Conservation (phyloP, 352 stramenopile species). For the Phytopythium cucurbitacearum region DNA sequence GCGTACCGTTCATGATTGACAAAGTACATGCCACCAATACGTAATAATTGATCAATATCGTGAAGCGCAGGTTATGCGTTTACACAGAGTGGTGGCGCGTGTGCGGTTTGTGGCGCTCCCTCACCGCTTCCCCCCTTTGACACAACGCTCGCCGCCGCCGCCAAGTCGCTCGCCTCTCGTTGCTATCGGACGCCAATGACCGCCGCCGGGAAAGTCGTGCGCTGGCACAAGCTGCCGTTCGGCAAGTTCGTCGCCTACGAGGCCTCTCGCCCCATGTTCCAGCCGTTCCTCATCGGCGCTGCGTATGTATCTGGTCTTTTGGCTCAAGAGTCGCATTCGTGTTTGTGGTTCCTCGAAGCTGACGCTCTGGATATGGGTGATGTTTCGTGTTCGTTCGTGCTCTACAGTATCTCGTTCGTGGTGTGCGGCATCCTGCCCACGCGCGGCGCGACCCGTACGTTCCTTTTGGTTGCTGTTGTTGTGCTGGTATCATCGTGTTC, state of each 20-base stretch:
- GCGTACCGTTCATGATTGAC: no score
- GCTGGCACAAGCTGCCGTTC: slow-evolving; percentile 83
- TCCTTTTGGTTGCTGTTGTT: background rate
- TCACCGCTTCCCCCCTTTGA: no score
- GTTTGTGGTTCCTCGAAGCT: background rate
- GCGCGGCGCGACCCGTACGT: slow-evolving; percentile 60
- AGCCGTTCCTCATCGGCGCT: slow-evolving; percentile 76
- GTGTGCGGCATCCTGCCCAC: slow-evolving; percentile 81
- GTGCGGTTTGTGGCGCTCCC: no score
- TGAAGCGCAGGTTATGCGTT: no score
- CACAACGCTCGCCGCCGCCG: background rate
- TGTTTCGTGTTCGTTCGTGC: slow-evolving; percentile 1
- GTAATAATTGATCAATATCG: no score
- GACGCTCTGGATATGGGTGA: background rate
- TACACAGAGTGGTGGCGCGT: no score
- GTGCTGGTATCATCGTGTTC: slow-evolving; percentile 1
- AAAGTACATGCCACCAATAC: no score
- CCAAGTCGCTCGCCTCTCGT: background rate
- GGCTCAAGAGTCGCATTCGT: background rate
- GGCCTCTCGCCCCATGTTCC: slow-evolving; percentile 75
- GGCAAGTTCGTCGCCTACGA: slow-evolving; percentile 75
- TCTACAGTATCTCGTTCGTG: slow-evolving; percentile 58
- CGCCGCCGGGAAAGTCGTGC: slow-evolving; percentile 57
- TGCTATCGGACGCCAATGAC: slow-evolving; percentile 29
- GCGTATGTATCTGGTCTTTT: slow-evolving; percentile 32